phyloP scores from a whole-genome alignment of 208 protist species.

The Wallacemonas collosoma region DNA sequence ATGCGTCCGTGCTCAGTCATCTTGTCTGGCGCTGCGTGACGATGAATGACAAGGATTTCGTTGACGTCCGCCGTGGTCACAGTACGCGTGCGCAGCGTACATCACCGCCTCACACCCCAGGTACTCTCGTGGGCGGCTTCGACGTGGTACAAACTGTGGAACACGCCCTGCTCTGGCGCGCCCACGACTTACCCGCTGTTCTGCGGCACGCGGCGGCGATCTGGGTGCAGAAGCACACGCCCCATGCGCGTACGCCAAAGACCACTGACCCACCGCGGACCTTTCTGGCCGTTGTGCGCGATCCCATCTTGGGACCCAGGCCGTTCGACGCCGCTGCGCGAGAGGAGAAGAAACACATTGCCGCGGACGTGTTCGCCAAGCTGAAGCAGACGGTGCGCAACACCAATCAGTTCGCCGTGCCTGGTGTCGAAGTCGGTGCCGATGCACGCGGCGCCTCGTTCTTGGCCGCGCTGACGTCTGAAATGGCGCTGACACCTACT shows the following conservation, averaged over 20 bases:
- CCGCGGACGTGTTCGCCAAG: conserved; percentile 6
- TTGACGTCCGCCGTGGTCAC: not conserved
- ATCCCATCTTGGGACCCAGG: conserved; percentile 7
- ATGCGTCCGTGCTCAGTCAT: conserved; percentile 23
- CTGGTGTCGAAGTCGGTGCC: too few relatives aligned
- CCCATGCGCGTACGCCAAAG: not conserved
- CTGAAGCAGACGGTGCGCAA: not conserved
- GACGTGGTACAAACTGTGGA: conserved; percentile 13
- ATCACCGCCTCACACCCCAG: not conserved
- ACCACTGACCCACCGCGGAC: not conserved
- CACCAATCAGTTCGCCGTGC: conserved; percentile 21
- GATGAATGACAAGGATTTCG: conserved; percentile 12
- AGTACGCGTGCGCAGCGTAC: not conserved
- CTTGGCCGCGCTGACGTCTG: too few relatives aligned
- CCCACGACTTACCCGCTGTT: conserved; percentile 3
- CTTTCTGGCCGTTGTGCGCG: conserved; percentile 4
- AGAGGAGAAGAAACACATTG: not conserved
- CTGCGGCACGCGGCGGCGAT: conserved; percentile 22
- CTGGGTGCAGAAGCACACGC: conserved; percentile 19
- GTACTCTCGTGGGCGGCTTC: not conserved
- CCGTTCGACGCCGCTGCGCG: not conserved
- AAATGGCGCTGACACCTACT: too few relatives aligned
- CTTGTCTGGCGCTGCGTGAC: conserved; percentile 27
- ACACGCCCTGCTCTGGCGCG: conserved; percentile 20
- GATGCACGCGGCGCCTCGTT: too few relatives aligned